Evolutionary conservation across 225 moss, liverwort and hornwort species (phyloP), one percentile per base, ranked within the genome.

Genomic region (Pseudisothecium myosuroides): DNA sequence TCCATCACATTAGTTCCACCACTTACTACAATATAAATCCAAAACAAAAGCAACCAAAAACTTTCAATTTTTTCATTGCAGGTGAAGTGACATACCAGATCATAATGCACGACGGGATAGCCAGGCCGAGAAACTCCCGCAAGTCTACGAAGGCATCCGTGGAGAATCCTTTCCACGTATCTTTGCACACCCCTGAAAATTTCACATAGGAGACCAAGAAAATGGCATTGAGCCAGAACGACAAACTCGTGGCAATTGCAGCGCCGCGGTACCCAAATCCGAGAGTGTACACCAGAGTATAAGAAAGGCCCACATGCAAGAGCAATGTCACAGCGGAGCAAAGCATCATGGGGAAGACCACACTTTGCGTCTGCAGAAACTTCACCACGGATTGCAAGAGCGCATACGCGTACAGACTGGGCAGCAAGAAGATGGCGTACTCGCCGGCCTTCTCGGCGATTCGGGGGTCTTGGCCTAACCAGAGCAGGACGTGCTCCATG

Each of bases 341-440:
- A 31, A 94, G 50, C 90, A 95, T 50, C 95, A 93, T 94, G 39
- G 96, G 96, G 24, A 95, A 41, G 39, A 96, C 95, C 90, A 94
- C 91, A 80, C 93, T 94, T 69, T 96, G 96, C 20, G 94, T 93
- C 85, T 96, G 96, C 83, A 96, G 61, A 80, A 96, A 98, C 86
- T 96, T 98, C 43, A 94, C 94, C 50, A 98, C 79, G 17, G 97
- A 94, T 86, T 98, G 97, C 43, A 98, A 92, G 18, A 96, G 89
- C 26, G 97, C 98, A 47, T 92, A 95, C 12, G 93, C 98, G 76
- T 91, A 98, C 36, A 98, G 63, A 54, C 95, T 94, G 75, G 98
- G 98, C 19, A 97, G 90, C 58, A 98, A 91, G 78, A 39, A 97
- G 20, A 93, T 28, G 19, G 95, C 96, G 82, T 95, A 98, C 87